phyloP scores from a whole-genome alignment of 139 green algal genomes.

The Chlamydomonas eustigma region DNA sequence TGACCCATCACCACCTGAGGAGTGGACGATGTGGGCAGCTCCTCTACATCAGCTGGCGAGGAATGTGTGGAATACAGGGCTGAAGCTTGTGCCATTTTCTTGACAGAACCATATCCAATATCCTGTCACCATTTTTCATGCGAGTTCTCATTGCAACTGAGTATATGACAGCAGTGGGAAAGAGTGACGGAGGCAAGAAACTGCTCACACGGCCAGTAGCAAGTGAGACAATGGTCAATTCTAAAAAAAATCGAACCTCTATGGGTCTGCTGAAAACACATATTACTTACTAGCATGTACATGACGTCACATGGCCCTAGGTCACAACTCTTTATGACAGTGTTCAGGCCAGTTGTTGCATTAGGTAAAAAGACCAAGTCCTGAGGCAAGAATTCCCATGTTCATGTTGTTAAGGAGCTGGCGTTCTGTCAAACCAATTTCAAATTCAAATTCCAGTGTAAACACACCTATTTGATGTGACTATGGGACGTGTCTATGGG shows the following conservation, averaged over 20 bases:
- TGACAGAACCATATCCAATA: slow-evolving; percentile 64
- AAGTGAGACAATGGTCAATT: background rate
- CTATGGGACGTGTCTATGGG: background rate
- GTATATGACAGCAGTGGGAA: too few relatives aligned
- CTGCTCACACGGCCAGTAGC: too few relatives aligned
- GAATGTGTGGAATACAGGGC: background rate
- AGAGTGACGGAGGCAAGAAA: background rate
- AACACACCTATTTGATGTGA: background rate
- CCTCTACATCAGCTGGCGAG: background rate
- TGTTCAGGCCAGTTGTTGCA: slow-evolving; percentile 64
- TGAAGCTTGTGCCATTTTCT: slow-evolving; percentile 57
- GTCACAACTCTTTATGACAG: slow-evolving; percentile 37
- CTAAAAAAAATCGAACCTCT: background rate
- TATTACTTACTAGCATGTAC: slow-evolving; percentile 37
- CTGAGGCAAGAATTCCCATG: background rate
- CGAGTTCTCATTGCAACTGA: too few relatives aligned
- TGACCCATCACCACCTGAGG: background rate
- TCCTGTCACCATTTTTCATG: too few relatives aligned
- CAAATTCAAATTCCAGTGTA: background rate
- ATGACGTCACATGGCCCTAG: slow-evolving; percentile 32
- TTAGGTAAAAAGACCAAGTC: slow-evolving; percentile 59
- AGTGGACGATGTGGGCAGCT: background rate
- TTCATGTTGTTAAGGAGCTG: background rate
- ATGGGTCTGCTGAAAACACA: background rate
- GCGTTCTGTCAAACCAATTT: too few relatives aligned